phyloP scores from a whole-genome alignment of 2,329 filamentous ascomycete species.

The Sclerotinia glacialis region DNA sequence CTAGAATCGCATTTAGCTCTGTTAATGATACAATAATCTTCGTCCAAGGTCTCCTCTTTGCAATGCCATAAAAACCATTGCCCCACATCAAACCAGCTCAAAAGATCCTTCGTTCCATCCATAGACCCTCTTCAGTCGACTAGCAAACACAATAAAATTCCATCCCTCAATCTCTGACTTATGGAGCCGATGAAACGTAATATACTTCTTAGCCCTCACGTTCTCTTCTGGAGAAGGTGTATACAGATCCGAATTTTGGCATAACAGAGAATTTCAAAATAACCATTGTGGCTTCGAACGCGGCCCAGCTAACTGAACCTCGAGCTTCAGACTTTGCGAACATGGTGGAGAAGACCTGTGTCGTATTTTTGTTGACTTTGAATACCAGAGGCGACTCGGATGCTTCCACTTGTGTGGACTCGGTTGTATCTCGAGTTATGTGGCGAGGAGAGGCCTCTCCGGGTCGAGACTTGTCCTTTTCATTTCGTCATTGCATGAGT shows the following conservation, averaged over 20 bases:
- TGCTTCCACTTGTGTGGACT: not conserved
- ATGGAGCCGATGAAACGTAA: conserved; percentile 20
- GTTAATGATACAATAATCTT: not conserved
- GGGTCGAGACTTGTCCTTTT: conserved; percentile 48
- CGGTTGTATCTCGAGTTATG: conserved; percentile 27
- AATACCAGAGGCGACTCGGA: conserved; percentile 28
- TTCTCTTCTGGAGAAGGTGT: conserved; percentile 31
- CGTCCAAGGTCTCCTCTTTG: not conserved
- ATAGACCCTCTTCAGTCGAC: conserved; percentile 21
- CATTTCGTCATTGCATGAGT: conserved; percentile 39
- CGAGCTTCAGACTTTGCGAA: conserved; percentile 31
- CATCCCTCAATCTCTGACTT: conserved; percentile 15
- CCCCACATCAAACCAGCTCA: not conserved
- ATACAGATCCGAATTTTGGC: conserved; percentile 45
- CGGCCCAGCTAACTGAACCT: conserved; percentile 21
- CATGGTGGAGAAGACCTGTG: conserved; percentile 41
- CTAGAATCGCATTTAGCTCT: not conserved
- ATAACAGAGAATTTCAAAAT: conserved; percentile 45
- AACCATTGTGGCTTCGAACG: conserved; percentile 45
- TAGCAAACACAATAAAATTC: conserved; percentile 12
- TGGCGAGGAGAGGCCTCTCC: conserved; percentile 41
- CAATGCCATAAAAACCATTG: not conserved
- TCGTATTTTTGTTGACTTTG: conserved; percentile 43
- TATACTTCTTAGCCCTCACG: conserved; percentile 1
- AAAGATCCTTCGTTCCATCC: conserved; percentile 8